A percentile compares a stretch with the other conserved stretches of the same genome.
Evolutionary conservation across 2,329 filamentous ascomycete genomes (phyloP).

Genomic region (Ilyonectria mors-panacis): DNA sequence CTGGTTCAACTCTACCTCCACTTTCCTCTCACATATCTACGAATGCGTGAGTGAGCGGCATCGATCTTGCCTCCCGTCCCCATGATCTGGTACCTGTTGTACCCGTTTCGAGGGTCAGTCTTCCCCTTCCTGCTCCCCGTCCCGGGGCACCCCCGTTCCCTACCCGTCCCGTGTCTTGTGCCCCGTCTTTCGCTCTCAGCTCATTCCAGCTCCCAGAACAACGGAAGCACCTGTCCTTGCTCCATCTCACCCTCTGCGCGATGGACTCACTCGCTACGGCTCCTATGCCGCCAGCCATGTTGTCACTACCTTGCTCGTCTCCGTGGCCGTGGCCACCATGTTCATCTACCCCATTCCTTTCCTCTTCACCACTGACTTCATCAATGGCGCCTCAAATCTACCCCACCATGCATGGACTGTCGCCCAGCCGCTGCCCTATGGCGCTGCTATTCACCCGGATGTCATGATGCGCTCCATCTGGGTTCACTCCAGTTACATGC

Average conservation of each 20-base stretch:
- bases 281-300: constrained; percentile 81
- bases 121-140: constrained; percentile 32
- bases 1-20: constrained; percentile 24
- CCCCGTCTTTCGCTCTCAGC: constrained; percentile 31
- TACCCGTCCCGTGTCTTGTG: constrained; percentile 21
- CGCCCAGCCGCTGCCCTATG: constrained; percentile 73
- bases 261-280: constrained; percentile 77
- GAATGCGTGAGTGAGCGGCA: constrained; percentile 43
- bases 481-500: constrained; percentile 87
- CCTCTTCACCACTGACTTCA: constrained; percentile 80
- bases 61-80: constrained; percentile 44
- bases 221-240: constrained; percentile 79
- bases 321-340: constrained; percentile 78
- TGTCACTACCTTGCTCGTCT: constrained; percentile 79
- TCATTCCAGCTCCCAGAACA: constrained; percentile 66
- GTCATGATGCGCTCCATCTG: constrained; percentile 88
- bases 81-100: constrained; percentile 85
- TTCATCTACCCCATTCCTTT: constrained; percentile 84
- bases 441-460: constrained; percentile 69
- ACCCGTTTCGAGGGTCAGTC: constrained; percentile 82
- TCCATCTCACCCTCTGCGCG: constrained; percentile 75
- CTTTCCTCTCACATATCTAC: constrained; percentile 32
- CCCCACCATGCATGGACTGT: constrained; percentile 88
- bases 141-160: constrained; percentile 31
- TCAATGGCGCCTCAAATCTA: constrained; percentile 78